Conservation (phyloP, 1,284 basidiomycete species). For the Irpex sp. region DNA sequence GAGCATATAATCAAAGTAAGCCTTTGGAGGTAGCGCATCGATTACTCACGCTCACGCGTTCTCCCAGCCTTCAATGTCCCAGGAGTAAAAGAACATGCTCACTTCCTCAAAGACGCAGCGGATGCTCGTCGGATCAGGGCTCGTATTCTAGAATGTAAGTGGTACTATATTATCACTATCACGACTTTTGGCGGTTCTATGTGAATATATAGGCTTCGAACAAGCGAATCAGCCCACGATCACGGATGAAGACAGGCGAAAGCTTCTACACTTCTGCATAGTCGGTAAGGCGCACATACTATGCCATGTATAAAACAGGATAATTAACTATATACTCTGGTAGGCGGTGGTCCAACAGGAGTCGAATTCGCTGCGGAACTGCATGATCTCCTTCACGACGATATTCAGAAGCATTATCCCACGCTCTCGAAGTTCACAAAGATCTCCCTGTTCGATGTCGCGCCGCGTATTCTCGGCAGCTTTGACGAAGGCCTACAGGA, state of each 20-base stretch:
- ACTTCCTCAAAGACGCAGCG: slow-evolving; percentile 80
- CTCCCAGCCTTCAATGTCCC: slow-evolving; percentile 57
- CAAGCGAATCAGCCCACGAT: slow-evolving; percentile 72
- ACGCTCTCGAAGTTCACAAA: slow-evolving; percentile 56
- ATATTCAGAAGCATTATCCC: slow-evolving; percentile 69
- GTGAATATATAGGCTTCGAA: slow-evolving; percentile 56
- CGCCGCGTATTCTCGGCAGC: slow-evolving; percentile 74
- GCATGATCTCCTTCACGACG: slow-evolving; percentile 78
- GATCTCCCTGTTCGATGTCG: slow-evolving; percentile 82
- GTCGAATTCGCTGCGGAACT: slow-evolving; percentile 88
- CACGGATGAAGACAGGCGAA: slow-evolving; percentile 61
- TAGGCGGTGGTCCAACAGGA: slow-evolving; percentile 74
- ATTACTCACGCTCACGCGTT: neutral
- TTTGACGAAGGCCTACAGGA: slow-evolving; percentile 72
- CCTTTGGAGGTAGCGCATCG: slow-evolving; percentile 17
- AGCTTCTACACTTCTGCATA: slow-evolving; percentile 76
- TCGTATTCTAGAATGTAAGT: slow-evolving; percentile 66
- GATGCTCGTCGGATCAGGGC: slow-evolving; percentile 81
- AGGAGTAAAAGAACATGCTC: slow-evolving; percentile 73
- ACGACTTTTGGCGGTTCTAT: neutral
- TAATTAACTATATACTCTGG: slow-evolving; percentile 8
- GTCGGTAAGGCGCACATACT: slow-evolving; percentile 52
- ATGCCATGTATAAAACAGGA: neutral
- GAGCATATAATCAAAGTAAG: slow-evolving; percentile 80
- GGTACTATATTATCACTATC: neutral